Conservation (phyloP, 306 rosid species). For the Cicer bijugum region DNA sequence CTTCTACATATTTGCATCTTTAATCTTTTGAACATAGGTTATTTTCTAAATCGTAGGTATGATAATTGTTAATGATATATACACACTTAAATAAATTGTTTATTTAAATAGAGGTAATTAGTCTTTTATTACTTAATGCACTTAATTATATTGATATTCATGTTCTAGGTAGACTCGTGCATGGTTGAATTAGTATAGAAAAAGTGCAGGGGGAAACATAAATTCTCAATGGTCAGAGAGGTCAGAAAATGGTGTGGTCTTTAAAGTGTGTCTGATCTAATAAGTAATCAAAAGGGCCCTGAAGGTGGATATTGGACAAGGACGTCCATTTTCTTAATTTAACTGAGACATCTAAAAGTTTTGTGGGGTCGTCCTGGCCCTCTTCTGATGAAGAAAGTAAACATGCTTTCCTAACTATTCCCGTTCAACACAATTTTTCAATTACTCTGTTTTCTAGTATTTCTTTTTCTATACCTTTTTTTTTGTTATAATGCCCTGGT, state of each 20-base stretch:
- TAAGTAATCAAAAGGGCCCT: conserved; percentile 47
- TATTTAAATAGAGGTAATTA: background rate
- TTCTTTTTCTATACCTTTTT: conserved; percentile 30
- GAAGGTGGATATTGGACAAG: conserved; percentile 51
- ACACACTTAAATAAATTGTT: no score
- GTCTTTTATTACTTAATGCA: background rate
- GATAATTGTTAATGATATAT: no score
- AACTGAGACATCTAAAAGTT: conserved; percentile 50
- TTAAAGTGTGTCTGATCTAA: conserved; percentile 31
- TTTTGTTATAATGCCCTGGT: conserved; percentile 27
- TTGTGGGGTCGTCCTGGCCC: conserved; percentile 56
- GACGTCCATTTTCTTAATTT: conserved; percentile 60
- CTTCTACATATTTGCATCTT: no score
- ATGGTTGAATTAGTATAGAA: conserved; percentile 31
- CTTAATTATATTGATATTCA: background rate
- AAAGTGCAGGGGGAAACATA: conserved; percentile 46
- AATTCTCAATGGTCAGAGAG: conserved; percentile 42
- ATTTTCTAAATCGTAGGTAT: no score
- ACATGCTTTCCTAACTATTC: conserved; percentile 50
- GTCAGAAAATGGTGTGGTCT: conserved; percentile 51
- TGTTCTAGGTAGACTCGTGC: conserved; percentile 23
- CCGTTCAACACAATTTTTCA: conserved; percentile 54
- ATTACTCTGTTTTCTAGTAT: conserved; percentile 27
- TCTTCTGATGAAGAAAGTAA: conserved; percentile 56
- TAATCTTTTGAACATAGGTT: no score